Evolutionary conservation across 2,329 filamentous ascomycete species (phyloP), one percentile per base, ranked within the genome.

Genomic region (Nemania sp.): DNA sequence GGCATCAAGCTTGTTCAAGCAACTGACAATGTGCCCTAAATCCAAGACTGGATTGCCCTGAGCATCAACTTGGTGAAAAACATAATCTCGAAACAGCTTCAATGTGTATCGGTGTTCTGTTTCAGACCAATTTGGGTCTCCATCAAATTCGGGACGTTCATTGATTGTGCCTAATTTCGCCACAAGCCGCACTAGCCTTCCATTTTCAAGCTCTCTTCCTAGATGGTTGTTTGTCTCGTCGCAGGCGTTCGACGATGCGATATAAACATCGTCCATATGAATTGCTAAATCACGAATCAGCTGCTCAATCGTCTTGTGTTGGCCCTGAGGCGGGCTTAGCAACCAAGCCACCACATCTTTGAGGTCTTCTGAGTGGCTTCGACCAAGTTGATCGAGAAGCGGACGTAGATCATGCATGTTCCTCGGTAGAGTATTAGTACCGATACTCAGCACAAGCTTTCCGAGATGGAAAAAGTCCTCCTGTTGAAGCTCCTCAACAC

Each of bases 21-120:
- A 94, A 25, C 84, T 85, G 47, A 99, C 76, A 65, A 98, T 91
- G 77, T 98, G 93, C 2, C 90, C 94, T 59, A 97, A 80, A 72
- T 97, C 91, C 5, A 96, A 81, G 1, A 93, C 89, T 0, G 95
- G 90, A 54, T 90, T 89, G 13, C 92, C 92, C 59, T 91, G 87
- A 32, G 86, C 84, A 73, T 98, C 92, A 12, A 97, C 92, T 71
- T 96, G 93, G 75, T 99, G 95, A 77, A 98, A 99, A 42, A 97
- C 91, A 70, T 96, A 98, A 76, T 99, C 95, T 51, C 95, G 87
- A 80, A 98, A 98, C 9, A 99, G 83, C 77, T 97, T 97, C 65
- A 99, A 81, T 73, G 91, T 90, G 74, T 97, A 98, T 29, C 93
- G 87, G 70, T 97, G 92, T 25, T 94, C 94, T 49, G 90, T 95